Base-by-base conservation (phyloP, 176 grass and related monocot species). In the Aegilops longissima region DNA sequence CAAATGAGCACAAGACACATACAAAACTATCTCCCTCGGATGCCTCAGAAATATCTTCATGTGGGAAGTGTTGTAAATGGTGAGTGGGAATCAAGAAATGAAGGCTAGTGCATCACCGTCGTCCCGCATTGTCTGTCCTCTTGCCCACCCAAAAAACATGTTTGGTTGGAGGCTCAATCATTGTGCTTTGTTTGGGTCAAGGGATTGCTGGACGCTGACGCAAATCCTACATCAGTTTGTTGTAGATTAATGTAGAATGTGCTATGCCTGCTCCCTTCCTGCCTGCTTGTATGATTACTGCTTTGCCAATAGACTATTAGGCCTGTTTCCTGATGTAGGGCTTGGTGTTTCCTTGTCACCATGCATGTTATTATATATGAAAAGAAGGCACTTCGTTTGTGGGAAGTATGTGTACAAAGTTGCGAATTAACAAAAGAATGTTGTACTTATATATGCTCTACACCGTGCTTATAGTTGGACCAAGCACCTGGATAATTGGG, bases 151-250 rank as follows among this genome's bases (percentile, higher is more conserved):
- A 21, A 21, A 59, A 17, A 39, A 66, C 40, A 65, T 63, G 72
- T 85, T 88, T 88, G 71, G 90, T 88, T 71, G 47, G 86, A 78
- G 82, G 64, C 70, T 40, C 86, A 91, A 91, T 85, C 18, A 88
- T 88, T 85, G 86, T 65, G 64, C 78, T 85, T 88, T 85, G 34
- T 85, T 88, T 81, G 12, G 30, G 80, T 64, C 56, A 78, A 83
- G 33, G 64, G 62, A 17, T 85, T 77, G 52, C 90, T 82, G 77
- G 90, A 85, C 73, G 86, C 64, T 85, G 90, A 84, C 77, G 71
- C 82, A 81, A 86, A 88, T 87, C 62, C 82, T 84, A 69, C 82
- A 82, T 20, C 51, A 58, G 6, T 51, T 51, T 39, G 47, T 24
- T 77, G 61, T 85, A 77, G 76, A 85, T 51, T 77, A 70, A 25